A percentile compares a stretch with the other conserved stretches of the same genome.
Evolutionary conservation across 2,329 filamentous ascomycete genomes (phyloP).

Genomic region (Cytospora chrysosperma): DNA sequence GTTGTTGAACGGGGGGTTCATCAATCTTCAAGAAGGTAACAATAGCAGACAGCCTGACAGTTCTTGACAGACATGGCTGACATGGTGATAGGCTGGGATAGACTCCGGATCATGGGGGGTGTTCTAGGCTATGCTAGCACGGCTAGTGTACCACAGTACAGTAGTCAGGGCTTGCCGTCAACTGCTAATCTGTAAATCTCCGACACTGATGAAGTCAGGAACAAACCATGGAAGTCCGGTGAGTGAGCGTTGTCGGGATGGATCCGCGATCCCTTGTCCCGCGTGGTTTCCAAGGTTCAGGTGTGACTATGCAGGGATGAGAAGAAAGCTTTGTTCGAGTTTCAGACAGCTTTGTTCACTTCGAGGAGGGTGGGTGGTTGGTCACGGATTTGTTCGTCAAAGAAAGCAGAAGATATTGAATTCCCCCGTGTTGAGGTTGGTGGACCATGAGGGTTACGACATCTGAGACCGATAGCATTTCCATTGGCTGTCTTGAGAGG

Average conservation of each 20-base stretch:
- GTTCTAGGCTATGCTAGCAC: conserved; percentile 4
- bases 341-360: conserved; percentile 12
- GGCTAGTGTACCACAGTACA: not conserved
- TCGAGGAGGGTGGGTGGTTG: not conserved
- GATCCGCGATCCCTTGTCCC: conserved; percentile 9
- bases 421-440: not conserved
- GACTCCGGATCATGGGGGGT: conserved; percentile 15
- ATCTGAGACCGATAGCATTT: conserved; percentile 7
- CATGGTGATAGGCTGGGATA: conserved; percentile 22
- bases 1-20: conserved; percentile 11
- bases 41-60: not conserved
- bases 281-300: conserved; percentile 9
- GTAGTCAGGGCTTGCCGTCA: conserved; percentile 1
- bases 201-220: conserved; percentile 1
- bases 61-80: no score
- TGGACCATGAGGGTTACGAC: conserved; percentile 9
- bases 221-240: conserved; percentile 1
- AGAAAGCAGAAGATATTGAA: not conserved
- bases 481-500: conserved; percentile 15
- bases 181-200: conserved; percentile 9
- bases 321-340: conserved; percentile 8
- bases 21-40: conserved; percentile 6
- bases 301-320: conserved; percentile 20
- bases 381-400: not conserved
- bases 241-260: not conserved